Evolutionary conservation across 2,329 filamentous ascomycete genomes (phyloP), one percentile per base, ranked within the genome.

Genomic region (Aspergillus piperis): DNA sequence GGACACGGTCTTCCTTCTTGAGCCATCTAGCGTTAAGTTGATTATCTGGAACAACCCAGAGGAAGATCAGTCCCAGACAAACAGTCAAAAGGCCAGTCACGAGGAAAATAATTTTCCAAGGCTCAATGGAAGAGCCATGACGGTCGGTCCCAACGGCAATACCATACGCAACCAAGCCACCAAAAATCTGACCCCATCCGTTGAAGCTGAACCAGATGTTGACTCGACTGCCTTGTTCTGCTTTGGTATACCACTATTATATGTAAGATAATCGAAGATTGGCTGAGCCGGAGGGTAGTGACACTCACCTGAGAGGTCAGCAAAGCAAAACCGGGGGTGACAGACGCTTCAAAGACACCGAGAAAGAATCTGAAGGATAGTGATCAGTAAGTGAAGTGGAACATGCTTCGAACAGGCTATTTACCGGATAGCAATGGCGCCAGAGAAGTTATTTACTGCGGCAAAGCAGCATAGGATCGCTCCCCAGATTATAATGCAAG

Each of bases 131-230:
- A 0, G 85, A 83, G 2, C 85, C 86, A n/a, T 85, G 75, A 39
- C 80, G 80, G 27, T 78, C 75, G 3, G 81, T 80, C 0, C 84
- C 85, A 13, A 80, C 78, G 0, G 85, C 84, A 44, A 89, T 88
- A 2, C 86, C 86, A 65, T 89, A 89, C 1, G 86, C 85, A 0
- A 89, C 75, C 1, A 86, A 64, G 2, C 86, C 87, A 7, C 87
- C 87, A 38, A 89, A 79, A 15, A 89, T 86, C 71, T 87, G 86
- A 0, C 83, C 86, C 55, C 83, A 83, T 2, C 86, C 86, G 62
- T 88, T 88, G 77, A 88, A 89, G 53, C 79, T 83, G 75, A 90
- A 90, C 88, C 88, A 91, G 58, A 90, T 83, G 3, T 83, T 84
- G 1, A 84, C 84, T 8, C 88, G 78, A 0, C 80, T 77, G 1